phyloP scores from a whole-genome alignment of 2,329 filamentous ascomycete genomes.

The Penicillium oxalicum region DNA sequence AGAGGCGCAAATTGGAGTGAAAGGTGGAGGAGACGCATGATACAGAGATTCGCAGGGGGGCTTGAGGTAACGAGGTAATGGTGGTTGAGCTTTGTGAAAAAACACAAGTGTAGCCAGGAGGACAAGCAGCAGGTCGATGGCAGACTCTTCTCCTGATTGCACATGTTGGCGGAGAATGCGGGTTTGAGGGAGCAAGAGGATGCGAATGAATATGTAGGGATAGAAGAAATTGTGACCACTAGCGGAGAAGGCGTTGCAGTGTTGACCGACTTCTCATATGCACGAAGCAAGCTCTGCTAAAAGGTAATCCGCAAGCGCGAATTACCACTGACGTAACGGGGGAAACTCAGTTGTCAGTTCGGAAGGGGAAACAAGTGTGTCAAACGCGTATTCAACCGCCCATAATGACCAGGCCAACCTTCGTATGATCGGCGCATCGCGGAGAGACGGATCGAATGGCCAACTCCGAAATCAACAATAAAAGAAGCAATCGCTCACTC shows the following conservation, averaged over 20 bases:
- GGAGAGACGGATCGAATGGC: conserved; percentile 16
- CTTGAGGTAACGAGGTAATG: no score
- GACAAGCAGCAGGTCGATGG: conserved; percentile 2
- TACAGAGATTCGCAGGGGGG: neutral
- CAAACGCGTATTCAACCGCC: no score
- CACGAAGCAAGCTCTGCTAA: no score
- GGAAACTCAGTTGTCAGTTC: no score
- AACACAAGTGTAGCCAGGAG: neutral
- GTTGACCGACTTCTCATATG: neutral
- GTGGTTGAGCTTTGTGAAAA: no score
- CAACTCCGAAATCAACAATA: conserved; percentile 20
- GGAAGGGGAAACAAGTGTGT: no score
- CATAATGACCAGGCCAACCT: no score
- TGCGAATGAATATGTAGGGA: conserved; percentile 9
- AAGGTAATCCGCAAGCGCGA: no score
- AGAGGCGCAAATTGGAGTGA: conserved; percentile 2
- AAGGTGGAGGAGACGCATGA: conserved; percentile 6
- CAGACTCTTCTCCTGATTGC: neutral
- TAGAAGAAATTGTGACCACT: conserved; percentile 2
- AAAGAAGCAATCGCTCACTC: conserved; percentile 23
- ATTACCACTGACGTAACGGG: no score
- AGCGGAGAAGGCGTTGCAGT: neutral
- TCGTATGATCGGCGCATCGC: no score
- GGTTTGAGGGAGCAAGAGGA: neutral
- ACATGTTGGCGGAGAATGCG: neutral